Base-by-base conservation (phyloP, 2,329 filamentous ascomycete genomes). In the Fusarium sp. region DNA sequence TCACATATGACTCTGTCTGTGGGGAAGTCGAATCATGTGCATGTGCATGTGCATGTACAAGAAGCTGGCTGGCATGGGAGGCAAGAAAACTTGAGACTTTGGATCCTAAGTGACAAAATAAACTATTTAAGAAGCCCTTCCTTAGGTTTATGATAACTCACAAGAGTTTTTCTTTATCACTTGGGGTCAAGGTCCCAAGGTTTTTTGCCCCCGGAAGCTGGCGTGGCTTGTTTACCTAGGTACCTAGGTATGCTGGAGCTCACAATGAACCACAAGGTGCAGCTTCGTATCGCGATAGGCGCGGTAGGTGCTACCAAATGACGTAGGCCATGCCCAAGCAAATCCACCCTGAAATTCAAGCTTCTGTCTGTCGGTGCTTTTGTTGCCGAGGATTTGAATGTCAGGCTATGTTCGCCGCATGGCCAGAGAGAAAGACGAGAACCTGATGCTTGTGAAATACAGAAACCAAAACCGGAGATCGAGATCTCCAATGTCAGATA, bases 241-340 rank as follows among this genome's bases (percentile, higher is more conserved):
- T 35, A 35, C 33, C 33, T 10, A n/a, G n/a, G n/a, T n/a, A 28
- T 38, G 14, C 33, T 57, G 20, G 39, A 47, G 30, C 54, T 57
- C 54, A 35, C 48, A 58, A 31, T 70, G 65, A 71, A 67, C 65
- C 58, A 59, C 56, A 41, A 59, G 36, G 28, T 72, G 63, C 63
- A 72, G 63, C 60, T 57, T 70, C 66, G 60, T 18, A 70, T 69
- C 64, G 64, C 60, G 68, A 74, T 74, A 65, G 63, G 68, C 68
- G 71, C 54, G 62, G 68, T 53, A 61, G 47, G 65, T 56, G 66
- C 69, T 77, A 75, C 71, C 51, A 30, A 65, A 77, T 78, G 76
- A 78, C 76, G 76, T 78, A 78, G 69, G 66, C 59, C 72, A 48
- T 31, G 64, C 59, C 59, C 61, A 54, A 54, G n/a, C 26, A 33